Percentiles rank a stretch among this genome's conserved stretches.
These are phyloP conservation scores for Sugiyamaella marilandica DNA, from an alignment of 805 yeast genomes.

Conservation along the genomic window DNA sequence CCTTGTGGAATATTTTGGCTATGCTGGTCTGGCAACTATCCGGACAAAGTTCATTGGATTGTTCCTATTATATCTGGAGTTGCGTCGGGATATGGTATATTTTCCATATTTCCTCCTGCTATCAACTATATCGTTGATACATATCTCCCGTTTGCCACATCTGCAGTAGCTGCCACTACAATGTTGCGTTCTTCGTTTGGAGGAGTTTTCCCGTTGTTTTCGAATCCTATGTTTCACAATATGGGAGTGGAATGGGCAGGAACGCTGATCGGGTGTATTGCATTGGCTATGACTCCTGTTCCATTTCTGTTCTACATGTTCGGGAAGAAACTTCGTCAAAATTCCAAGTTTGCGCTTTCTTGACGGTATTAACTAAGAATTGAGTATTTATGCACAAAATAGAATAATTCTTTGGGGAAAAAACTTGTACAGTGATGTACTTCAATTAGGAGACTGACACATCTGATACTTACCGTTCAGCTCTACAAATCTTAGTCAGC, in stretches of 20 bases:
- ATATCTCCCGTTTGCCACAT: constrained; percentile 66
- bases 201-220: constrained; percentile 68
- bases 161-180: constrained; percentile 71
- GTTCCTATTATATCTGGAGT: constrained; percentile 64
- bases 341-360: constrained; percentile 48
- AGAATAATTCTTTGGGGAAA: no score
- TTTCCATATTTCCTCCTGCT: constrained; percentile 63
- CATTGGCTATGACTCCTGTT: constrained; percentile 53
- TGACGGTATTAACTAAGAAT: neutral
- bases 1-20: constrained; percentile 81
- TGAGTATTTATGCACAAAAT: no score
- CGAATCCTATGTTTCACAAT: constrained; percentile 59
- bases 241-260: constrained; percentile 81
- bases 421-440: no score
- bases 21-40: constrained; percentile 81
- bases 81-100: constrained; percentile 61
- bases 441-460: no score
- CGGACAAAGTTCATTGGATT: constrained; percentile 67
- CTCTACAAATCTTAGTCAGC: no score
- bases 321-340: constrained; percentile 52
- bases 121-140: constrained; percentile 69
- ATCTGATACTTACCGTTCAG: no score
- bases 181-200: constrained; percentile 64
- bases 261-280: constrained; percentile 59
- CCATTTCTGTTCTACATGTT: constrained; percentile 60